Base-by-base conservation (phyloP, 768 basidiomycete genomes). In the Cubamyces lactineus region DNA sequence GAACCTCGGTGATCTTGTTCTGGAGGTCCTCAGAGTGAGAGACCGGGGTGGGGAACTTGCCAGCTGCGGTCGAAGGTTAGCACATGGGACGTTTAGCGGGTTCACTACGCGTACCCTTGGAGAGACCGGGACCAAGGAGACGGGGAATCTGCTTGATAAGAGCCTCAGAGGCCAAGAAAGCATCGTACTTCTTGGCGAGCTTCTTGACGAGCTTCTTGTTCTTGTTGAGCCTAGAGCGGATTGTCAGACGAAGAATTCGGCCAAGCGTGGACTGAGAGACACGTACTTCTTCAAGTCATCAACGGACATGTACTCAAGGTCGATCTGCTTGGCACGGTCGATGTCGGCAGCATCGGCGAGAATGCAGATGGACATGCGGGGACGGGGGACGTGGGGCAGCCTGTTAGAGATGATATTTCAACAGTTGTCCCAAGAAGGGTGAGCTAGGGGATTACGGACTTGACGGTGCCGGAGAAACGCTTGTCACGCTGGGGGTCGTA, bases 191-290 rank as follows among this genome's bases (percentile, higher is more conserved):
- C 85, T 98, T 98, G 68, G 96, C 96, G 70, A 98, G 92, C 83
- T 97, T 97, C 86, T 98, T 99, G 74, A 98, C 97, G 65, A 99
- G 92, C 82, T 99, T 99, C 85, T 99, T 98, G 87, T 98, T 99
- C 83, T 97, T 96, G 89, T 96, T 97, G 67, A 98, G 86, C 79
- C 92, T 94, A 49, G 23, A n/a, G 16, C 23, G 2, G 9, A n/a
- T 48, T 13, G 19, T 49, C 59, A 61, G n/a, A 53, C 12, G 28
- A 40, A 19, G 42, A 51, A 43, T 15, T 48, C 8, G 16, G 15
- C 13, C 38, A 19, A 15, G 3, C 5, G n/a, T 2, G 38, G 28
- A 1, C 7, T 12, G 15, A 52, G 24, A 0, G 16, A 28, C 2
- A 73, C 84, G 40, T 73, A 95, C 95, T 99, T 99, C 80, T 99